Evolutionary conservation across 306 rosid species (phyloP), one percentile per base, ranked within the genome.

Genomic region (Gleditsia sinensis): DNA sequence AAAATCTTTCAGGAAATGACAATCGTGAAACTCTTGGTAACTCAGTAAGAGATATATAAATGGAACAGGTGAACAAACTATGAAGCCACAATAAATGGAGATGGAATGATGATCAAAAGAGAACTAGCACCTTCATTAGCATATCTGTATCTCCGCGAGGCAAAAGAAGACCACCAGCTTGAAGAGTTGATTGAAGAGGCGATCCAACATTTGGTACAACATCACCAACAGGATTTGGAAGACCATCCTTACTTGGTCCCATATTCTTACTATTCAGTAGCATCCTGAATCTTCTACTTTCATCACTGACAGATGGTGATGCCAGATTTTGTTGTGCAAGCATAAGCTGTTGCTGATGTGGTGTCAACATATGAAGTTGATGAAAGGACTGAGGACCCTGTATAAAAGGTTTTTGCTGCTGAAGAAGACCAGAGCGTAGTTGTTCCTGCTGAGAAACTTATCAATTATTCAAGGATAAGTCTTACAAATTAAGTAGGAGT

Each of bases 281-380:
- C 96, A 95, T 88, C 87, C 98, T 86, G 67, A 90, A 80, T 77
- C 95, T 85, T 82, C 97, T 80, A 68, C 40, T 82, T 5, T 95
- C 99, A 74, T 95, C 99, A 67, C 76, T 83, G 17, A 82, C 83
- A 75, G 99, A 88, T 43, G 99, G 88, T 13, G 99, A 87, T 62
- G 99, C 84, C 78, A 95, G 72, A 83, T 84, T 95, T 83, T 88
- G 98, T 57, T 91, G 98, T 23, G 99, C 97, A 48, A 95, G 88
- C 88, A 95, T 81, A 69, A 95, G 88, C 71, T 93, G 97, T 61
- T 92, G 98, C 75, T 90, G 98, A 78, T 94, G 99, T 9, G 86
- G 86, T 14, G 97, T 71, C 89, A 95, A 79, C 96, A 95, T 90
- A 75, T 90, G 97, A 69, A 95, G 87, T 85, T 90, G 99, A 76